These are phyloP conservation scores for Phyllosticta paracitricarpa DNA, from an alignment of 2,329 filamentous ascomycete species.

Conservation along the genomic window DNA sequence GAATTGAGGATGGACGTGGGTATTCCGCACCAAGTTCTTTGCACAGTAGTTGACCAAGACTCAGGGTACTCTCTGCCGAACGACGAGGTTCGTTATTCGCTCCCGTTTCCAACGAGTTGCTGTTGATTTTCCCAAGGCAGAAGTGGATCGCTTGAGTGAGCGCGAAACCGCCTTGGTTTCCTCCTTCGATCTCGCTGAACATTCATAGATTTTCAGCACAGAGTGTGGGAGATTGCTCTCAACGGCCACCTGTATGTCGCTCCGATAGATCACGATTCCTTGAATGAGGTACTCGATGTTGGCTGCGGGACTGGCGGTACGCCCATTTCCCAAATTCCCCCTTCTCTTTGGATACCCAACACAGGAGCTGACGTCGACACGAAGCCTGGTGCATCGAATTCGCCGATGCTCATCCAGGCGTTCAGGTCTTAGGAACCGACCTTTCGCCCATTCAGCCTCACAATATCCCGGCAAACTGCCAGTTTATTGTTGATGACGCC, in stretches of 20 bases:
- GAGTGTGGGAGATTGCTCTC: conserved; percentile 17
- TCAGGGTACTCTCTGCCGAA: conserved; percentile 17
- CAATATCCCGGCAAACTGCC: conserved; percentile 18
- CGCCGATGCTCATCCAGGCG: conserved; percentile 15
- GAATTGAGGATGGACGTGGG: conserved; percentile 7
- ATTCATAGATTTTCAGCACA: conserved; percentile 16
- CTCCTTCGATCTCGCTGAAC: not conserved
- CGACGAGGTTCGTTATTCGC: conserved; percentile 13
- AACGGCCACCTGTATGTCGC: conserved; percentile 15
- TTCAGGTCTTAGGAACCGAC: conserved; percentile 16
- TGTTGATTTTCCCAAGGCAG: conserved; percentile 12
- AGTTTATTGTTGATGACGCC: conserved; percentile 20
- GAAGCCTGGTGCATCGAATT: conserved; percentile 11
- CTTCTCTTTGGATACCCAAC: not conserved
- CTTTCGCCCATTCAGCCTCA: conserved; percentile 23
- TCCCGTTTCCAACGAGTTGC: not conserved
- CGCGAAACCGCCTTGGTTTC: not conserved
- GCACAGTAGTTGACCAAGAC: not conserved
- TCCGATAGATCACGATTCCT: conserved; percentile 11
- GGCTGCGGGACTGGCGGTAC: conserved; percentile 17
- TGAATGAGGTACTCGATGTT: conserved; percentile 16
- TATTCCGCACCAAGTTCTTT: not conserved
- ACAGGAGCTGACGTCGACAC: not conserved
- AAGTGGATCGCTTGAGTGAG: conserved; percentile 15
- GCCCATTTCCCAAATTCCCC: not conserved